phyloP scores from a whole-genome alignment of 169 alveolate genomes.

The Perkinsus chesapeaki region DNA sequence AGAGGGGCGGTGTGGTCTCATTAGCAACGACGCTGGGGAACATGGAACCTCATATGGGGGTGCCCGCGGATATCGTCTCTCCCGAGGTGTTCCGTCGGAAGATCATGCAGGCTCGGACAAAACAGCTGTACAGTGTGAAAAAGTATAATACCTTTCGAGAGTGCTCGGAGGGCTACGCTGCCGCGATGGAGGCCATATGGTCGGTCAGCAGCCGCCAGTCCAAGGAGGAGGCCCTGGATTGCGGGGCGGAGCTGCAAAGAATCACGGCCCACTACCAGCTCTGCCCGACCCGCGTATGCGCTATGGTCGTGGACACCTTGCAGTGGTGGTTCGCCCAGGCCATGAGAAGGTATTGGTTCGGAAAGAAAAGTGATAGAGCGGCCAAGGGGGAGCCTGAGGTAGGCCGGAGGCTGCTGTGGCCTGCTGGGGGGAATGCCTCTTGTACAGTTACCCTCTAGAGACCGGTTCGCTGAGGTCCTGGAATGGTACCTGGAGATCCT shows the following conservation, averaged over 20 bases:
- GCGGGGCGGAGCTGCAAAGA: neutral
- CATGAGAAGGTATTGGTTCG: neutral
- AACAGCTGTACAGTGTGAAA: neutral
- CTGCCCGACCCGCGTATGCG: neutral
- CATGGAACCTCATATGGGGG: neutral
- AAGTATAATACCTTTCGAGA: neutral
- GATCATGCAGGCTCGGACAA: neutral
- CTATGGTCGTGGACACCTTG: neutral
- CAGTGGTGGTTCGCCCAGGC: constrained; percentile 2
- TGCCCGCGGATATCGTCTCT: neutral
- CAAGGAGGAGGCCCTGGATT: neutral
- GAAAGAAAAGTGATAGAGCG: neutral
- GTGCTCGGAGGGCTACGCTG: constrained; percentile 2
- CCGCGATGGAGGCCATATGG: neutral
- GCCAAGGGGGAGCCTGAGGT: neutral
- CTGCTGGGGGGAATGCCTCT: neutral
- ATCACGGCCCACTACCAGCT: neutral
- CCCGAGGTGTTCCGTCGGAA: neutral
- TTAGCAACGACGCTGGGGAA: neutral
- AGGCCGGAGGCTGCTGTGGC: neutral
- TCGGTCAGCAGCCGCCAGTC: neutral
- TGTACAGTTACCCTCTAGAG: neutral
- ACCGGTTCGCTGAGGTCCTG: neutral
- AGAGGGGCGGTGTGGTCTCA: neutral
- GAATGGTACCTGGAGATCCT: neutral